Conservation (phyloP, 495 filamentous ascomycete genomes). For the Jackrogersella minutella region DNA sequence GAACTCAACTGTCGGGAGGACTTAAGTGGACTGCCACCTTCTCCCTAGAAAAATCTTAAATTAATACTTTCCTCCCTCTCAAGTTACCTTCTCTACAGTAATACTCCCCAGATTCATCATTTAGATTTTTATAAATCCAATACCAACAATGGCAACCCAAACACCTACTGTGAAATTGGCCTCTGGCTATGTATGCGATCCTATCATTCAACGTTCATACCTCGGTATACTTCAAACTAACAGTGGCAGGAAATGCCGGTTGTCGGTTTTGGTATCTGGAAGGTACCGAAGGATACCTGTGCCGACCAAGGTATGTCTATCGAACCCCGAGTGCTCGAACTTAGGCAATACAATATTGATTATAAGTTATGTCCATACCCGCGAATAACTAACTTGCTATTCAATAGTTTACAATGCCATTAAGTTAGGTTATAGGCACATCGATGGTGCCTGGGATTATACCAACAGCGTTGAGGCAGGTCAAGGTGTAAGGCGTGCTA, state of each 20-base stretch:
- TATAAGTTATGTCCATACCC: not conserved
- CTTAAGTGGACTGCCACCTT: not conserved
- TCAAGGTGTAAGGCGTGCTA: conserved; percentile 53
- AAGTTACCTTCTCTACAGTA: not conserved
- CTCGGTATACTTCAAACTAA: conserved; percentile 13
- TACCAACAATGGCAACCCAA: conserved; percentile 33
- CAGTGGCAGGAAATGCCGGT: conserved; percentile 67
- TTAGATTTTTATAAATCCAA: not conserved
- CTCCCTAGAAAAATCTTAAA: conserved; percentile 3
- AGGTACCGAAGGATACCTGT: conserved; percentile 70
- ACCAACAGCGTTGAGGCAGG: conserved; percentile 56
- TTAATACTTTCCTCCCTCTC: not conserved
- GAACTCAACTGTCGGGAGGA: conserved; percentile 9
- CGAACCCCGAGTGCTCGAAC: not conserved
- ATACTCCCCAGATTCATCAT: not conserved
- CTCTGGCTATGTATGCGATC: conserved; percentile 42
- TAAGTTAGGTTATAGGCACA: conserved; percentile 57
- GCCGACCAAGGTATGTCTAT: conserved; percentile 56
- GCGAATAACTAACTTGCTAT: not conserved
- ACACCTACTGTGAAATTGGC: conserved; percentile 41
- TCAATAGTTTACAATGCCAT: conserved; percentile 50
- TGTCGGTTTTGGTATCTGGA: conserved; percentile 74
- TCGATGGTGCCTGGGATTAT: conserved; percentile 58
- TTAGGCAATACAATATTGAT: not conserved
- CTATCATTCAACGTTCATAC: not conserved